Conservation (phyloP, 768 basidiomycete genomes). For the Botryobasidium botryosum region DNA sequence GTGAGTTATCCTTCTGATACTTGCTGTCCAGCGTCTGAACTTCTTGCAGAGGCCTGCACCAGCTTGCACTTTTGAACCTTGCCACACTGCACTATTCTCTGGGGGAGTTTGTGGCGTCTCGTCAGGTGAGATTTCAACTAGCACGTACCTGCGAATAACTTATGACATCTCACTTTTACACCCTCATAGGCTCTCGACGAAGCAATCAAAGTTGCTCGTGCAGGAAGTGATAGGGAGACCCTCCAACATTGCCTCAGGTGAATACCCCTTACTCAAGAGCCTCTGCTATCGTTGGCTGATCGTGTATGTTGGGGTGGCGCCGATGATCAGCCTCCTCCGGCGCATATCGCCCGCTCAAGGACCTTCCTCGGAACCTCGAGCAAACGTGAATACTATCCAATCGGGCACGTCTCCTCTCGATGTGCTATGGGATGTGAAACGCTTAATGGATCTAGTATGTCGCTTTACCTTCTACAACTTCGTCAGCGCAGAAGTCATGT, state of each 20-base stretch:
- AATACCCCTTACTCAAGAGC: conserved; percentile 7
- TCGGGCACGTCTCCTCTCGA: conserved; percentile 60
- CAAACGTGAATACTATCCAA: conserved; percentile 48
- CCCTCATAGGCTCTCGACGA: conserved; percentile 46
- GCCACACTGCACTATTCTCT: conserved; percentile 62
- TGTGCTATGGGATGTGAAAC: conserved; percentile 57
- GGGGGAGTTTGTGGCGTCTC: conserved; percentile 48
- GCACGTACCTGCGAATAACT: neutral
- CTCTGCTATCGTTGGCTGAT: conserved; percentile 1
- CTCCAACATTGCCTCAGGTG: conserved; percentile 70
- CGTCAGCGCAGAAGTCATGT: neutral
- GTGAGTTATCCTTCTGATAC: conserved; percentile 25
- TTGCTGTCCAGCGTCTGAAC: neutral
- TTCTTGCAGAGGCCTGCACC: conserved; percentile 45
- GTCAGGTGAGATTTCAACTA: conserved; percentile 30
- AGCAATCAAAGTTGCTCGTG: conserved; percentile 62
- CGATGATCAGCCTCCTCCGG: conserved; percentile 39
- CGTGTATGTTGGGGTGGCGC: neutral
- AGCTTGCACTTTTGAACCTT: conserved; percentile 62
- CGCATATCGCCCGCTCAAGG: conserved; percentile 38
- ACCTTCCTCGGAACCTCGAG: conserved; percentile 30
- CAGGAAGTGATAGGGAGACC: conserved; percentile 49
- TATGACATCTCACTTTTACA: conserved; percentile 3
- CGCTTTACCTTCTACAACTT: neutral
- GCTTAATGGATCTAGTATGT: conserved; percentile 40